Percentiles rank a stretch among this genome's conserved stretches.
Conservation (phyloP, 768 basidiomycete genomes). For the Trametes maxima region DNA sequence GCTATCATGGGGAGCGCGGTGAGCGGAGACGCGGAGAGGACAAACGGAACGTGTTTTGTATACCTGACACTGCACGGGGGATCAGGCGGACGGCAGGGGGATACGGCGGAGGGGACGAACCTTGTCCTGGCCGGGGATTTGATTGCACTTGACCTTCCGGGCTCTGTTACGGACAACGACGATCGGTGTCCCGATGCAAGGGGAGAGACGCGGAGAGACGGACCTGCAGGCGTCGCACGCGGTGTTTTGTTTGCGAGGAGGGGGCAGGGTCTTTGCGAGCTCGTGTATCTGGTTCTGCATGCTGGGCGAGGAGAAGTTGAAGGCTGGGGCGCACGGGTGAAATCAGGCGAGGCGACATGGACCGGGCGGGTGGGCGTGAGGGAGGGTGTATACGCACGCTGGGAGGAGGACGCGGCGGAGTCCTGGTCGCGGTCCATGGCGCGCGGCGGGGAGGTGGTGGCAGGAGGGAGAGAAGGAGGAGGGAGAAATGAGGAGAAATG, state of each 20-base stretch:
- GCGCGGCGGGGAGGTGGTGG: slow-evolving; percentile 13
- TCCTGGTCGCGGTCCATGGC: slow-evolving; percentile 22
- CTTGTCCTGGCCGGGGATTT: slow-evolving; percentile 81
- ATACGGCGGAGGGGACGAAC: slow-evolving; percentile 41
- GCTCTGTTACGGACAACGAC: slow-evolving; percentile 46
- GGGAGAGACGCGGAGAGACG: slow-evolving; percentile 18
- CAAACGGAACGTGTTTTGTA: slow-evolving; percentile 6
- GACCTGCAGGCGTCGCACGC: slow-evolving; percentile 93
- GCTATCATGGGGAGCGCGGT: slow-evolving; percentile 44
- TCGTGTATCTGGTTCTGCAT: slow-evolving; percentile 85
- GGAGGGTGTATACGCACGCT: slow-evolving; percentile 17
- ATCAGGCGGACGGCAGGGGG: slow-evolving; percentile 25
- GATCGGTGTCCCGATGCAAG: slow-evolving; percentile 1
- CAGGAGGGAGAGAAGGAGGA: slow-evolving; percentile 4
- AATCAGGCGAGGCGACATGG: slow-evolving; percentile 29
- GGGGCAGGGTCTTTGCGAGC: slow-evolving; percentile 75
- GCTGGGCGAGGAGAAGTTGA: slow-evolving; percentile 62
- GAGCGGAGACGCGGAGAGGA: slow-evolving; percentile 6
- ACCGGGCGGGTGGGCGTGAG: not conserved
- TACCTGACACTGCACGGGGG: slow-evolving; percentile 63
- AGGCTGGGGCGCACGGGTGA: slow-evolving; percentile 43
- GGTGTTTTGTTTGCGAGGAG: slow-evolving; percentile 90
- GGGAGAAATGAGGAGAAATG: slow-evolving; percentile 18
- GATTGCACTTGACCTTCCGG: slow-evolving; percentile 88
- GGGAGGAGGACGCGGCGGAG: slow-evolving; percentile 17